These are phyloP conservation scores for Prototheca stagnorum DNA, from an alignment of 163 green algal genomes.

Conservation along the genomic window DNA sequence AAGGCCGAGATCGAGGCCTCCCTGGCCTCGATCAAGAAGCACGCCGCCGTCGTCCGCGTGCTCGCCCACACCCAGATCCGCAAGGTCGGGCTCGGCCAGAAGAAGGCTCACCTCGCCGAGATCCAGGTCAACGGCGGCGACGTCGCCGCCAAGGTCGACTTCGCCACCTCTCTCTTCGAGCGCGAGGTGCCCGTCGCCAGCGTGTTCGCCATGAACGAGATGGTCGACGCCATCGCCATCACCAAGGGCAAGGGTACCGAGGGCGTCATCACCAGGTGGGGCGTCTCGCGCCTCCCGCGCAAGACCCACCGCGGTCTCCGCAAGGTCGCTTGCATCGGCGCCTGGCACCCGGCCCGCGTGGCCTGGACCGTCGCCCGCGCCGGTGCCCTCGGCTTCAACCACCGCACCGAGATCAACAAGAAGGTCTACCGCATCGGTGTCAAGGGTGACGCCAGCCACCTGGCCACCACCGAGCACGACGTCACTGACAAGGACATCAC, in stretches of 20 bases:
- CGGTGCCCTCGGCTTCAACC: conserved; percentile 92
- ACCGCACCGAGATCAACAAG: conserved; percentile 76
- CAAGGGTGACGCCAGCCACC: conserved; percentile 75
- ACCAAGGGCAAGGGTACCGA: conserved; percentile 86
- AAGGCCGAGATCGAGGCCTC: conserved; percentile 80
- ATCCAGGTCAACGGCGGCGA: conserved; percentile 96
- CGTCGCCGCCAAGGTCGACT: conserved; percentile 90
- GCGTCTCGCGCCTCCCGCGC: conserved; percentile 91
- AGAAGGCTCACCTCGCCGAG: conserved; percentile 98
- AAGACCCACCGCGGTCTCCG: conserved; percentile 98
- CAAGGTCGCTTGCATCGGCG: conserved; percentile 99
- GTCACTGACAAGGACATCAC: conserved; percentile 97
- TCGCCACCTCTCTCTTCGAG: conserved; percentile 74
- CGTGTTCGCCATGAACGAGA: conserved; percentile 79
- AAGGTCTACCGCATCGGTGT: conserved; percentile 87
- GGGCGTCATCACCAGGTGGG: conserved; percentile 95
- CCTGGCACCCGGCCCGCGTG: conserved; percentile 95
- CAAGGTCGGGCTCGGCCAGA: conserved; percentile 80
- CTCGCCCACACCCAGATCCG: conserved; percentile 80
- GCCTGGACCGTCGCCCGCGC: conserved; percentile 88
- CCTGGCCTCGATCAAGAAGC: conserved; percentile 83
- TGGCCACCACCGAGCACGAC: conserved; percentile 87
- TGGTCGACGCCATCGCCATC: conserved; percentile 98
- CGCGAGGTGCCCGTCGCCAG: conserved; percentile 51
- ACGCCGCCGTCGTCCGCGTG: conserved; percentile 74